These are phyloP conservation scores for Aspergillus sojae DNA, from an alignment of 2,329 filamentous ascomycete species.

Conservation along the genomic window DNA sequence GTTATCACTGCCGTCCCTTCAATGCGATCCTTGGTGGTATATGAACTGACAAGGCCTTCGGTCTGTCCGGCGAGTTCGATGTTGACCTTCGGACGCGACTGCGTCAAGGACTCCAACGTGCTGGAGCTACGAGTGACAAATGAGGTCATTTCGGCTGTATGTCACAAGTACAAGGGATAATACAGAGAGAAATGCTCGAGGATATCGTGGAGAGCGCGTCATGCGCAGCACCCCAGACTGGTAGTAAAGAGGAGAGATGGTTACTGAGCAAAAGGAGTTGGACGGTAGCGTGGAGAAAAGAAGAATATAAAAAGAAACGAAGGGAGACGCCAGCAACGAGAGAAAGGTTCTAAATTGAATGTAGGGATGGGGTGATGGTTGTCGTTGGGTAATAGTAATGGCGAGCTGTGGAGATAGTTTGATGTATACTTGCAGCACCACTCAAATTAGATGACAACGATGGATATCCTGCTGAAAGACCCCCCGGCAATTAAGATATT, in stretches of 20 bases:
- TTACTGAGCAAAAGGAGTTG: neutral
- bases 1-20: conserved; percentile 57
- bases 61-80: conserved; percentile 34
- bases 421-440: neutral
- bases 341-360: conserved; percentile 11
- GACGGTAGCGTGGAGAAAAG: neutral
- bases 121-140: conserved; percentile 30
- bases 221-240: conserved; percentile 3
- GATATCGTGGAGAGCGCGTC: neutral
- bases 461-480: neutral
- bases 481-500: neutral
- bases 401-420: conserved; percentile 10
- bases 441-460: neutral
- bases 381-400: conserved; percentile 22
- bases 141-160: conserved; percentile 19
- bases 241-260: neutral
- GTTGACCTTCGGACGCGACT: conserved; percentile 33
- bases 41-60: conserved; percentile 48
- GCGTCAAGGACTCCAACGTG: conserved; percentile 31
- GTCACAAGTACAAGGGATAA: neutral
- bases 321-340: neutral
- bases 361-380: conserved; percentile 21
- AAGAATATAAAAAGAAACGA: conserved; percentile 2
- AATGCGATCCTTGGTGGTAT: conserved; percentile 61
- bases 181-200: conserved; percentile 1